These are phyloP conservation scores for Trypanosoma theileri DNA, from an alignment of 208 protist genomes.

Conservation along the genomic window DNA sequence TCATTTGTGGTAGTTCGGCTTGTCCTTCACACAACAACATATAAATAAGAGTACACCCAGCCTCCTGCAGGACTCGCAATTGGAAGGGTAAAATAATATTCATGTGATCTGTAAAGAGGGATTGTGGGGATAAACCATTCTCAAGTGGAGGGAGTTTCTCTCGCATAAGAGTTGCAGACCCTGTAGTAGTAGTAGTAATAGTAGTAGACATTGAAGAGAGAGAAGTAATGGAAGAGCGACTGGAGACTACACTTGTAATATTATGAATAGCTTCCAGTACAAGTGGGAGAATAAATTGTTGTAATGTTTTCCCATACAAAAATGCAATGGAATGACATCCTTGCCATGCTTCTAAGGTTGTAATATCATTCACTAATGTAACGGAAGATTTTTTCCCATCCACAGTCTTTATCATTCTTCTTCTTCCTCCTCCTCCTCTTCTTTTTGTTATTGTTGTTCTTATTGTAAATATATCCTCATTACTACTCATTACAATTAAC, in stretches of 20 bases:
- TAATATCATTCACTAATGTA: constrained; percentile 48
- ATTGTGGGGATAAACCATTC: constrained; percentile 29
- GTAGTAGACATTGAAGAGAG: neutral
- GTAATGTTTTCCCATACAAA: neutral
- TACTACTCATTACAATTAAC: constrained; percentile 29
- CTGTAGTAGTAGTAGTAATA: neutral
- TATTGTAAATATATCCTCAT: neutral
- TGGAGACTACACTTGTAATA: constrained; percentile 20
- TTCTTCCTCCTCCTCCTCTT: neutral
- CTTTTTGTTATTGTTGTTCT: too few relatives aligned
- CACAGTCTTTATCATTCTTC: neutral
- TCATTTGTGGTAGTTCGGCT: constrained; percentile 6
- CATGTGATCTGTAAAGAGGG: constrained; percentile 37
- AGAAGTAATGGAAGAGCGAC: neutral
- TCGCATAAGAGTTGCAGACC: neutral
- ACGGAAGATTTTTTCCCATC: neutral
- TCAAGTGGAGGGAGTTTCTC: constrained; percentile 19
- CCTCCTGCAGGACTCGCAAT: constrained; percentile 44
- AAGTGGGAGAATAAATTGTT: constrained; percentile 2
- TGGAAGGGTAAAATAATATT: constrained; percentile 15
- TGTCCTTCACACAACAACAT: constrained; percentile 53
- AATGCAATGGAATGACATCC: constrained; percentile 2
- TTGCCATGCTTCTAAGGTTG: constrained; percentile 39
- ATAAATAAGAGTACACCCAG: constrained; percentile 42
- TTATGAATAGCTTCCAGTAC: constrained; percentile 36